These are phyloP conservation scores for Aspergillus alliaceus DNA, from an alignment of 2,329 filamentous ascomycete genomes.

Conservation along the genomic window DNA sequence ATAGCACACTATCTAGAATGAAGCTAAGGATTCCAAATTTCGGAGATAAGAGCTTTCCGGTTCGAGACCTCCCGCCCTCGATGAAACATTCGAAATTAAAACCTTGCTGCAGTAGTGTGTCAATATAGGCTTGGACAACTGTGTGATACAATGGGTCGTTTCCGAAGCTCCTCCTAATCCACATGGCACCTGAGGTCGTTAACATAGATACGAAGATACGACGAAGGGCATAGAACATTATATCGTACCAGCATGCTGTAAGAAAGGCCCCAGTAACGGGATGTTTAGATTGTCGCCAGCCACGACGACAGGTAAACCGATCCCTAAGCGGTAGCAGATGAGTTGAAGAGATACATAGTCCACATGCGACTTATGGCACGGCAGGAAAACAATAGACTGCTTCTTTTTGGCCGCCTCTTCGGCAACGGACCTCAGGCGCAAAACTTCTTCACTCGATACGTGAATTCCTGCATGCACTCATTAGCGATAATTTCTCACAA, in stretches of 20 bases:
- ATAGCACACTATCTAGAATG: constrained; percentile 84
- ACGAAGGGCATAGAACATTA: background rate
- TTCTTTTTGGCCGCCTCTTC: constrained; percentile 80
- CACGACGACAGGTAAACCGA: constrained; percentile 86
- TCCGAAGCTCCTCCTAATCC: constrained; percentile 88
- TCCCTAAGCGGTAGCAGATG: constrained; percentile 89
- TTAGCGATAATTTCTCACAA: constrained; percentile 2
- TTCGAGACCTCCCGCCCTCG: constrained; percentile 88
- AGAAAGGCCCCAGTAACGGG: constrained; percentile 80
- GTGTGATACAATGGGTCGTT: constrained; percentile 88
- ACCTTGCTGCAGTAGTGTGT: constrained; percentile 83
- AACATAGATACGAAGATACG: constrained; percentile 8
- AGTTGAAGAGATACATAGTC: constrained; percentile 95
- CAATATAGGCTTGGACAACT: constrained; percentile 94
- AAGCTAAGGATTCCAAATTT: constrained; percentile 96
- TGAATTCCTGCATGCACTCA: constrained; percentile 66
- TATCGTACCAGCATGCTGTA: constrained; percentile 77
- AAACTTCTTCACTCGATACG: constrained; percentile 89
- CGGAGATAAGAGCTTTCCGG: constrained; percentile 87
- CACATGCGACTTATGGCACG: constrained; percentile 91
- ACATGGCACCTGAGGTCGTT: constrained; percentile 70
- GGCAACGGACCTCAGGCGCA: constrained; percentile 78
- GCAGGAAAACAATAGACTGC: constrained; percentile 93
- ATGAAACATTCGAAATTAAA: constrained; percentile 98
- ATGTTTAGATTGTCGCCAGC: constrained; percentile 97